Evolutionary conservation across 306 rosid genomes (phyloP).

Genomic region (Pyrus pyrifolia): DNA sequence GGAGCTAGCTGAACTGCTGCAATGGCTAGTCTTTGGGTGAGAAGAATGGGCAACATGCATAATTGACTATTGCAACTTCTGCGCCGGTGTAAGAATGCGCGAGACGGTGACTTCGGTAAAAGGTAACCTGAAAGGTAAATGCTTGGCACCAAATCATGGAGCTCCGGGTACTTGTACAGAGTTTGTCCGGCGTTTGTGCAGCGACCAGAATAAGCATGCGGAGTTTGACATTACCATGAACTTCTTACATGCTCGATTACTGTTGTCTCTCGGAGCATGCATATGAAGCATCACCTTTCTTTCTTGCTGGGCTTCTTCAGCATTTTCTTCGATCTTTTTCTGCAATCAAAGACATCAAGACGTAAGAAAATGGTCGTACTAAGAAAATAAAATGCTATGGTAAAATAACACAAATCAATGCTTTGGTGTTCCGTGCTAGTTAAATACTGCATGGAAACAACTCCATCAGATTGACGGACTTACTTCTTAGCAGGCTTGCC

Average conservation of each 20-base stretch:
- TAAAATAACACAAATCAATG: not conserved
- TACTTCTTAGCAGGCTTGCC: conserved; percentile 18
- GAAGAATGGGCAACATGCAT: not conserved
- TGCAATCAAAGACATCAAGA: conserved; percentile 24
- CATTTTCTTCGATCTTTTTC: conserved; percentile 43
- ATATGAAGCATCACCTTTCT: conserved; percentile 19
- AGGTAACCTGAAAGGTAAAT: not conserved
- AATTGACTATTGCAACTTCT: not conserved
- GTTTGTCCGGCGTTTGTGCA: not conserved
- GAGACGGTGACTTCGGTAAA: not conserved
- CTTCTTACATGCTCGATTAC: not conserved
- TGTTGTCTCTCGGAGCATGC: not conserved
- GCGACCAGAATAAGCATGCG: not conserved
- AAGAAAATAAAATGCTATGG: conserved; percentile 7
- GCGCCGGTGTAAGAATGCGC: not conserved
- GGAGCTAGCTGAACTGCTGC: not conserved
- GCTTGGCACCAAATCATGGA: not conserved
- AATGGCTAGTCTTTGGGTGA: not conserved
- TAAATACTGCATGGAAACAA: not conserved
- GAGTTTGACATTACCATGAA: not conserved
- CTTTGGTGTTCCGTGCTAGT: not conserved
- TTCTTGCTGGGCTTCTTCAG: conserved; percentile 46
- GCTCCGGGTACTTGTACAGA: not conserved
- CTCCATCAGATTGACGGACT: not conserved
- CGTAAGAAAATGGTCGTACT: not conserved